Evolutionary conservation across 306 rosid species (phyloP), one percentile per base, ranked within the genome.

Genomic region (Luffa aegyptiaca): DNA sequence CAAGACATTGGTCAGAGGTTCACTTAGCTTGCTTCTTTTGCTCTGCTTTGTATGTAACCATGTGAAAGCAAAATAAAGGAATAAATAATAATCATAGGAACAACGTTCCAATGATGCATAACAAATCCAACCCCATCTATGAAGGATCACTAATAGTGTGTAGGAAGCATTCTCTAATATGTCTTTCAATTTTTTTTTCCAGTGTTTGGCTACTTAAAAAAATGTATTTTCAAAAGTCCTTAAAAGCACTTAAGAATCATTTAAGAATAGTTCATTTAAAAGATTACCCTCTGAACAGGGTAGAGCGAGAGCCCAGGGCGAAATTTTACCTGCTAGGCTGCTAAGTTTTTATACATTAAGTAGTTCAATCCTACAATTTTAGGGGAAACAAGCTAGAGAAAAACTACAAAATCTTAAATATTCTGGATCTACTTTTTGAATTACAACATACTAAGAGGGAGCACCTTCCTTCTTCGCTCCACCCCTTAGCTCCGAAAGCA

Each of bases 1-100:
- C 79, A 91, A 45, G 36, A 86, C 86, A 42, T 83, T 86, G 62
- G 87, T 86, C 63, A 94, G 84, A 55, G 90, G 81, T 59, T 83
- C 82, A 20, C 53, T 75, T 62, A 83, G 85, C 74, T 51, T 20
- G 75, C 79, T 87, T 80, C 84, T 90, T 87, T 80, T 90, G 33
- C 76, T 81, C 97, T 94, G 88, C 70, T 86, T 78, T 61, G 83
- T 55, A 77, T 68, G 18, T 56, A 53, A 49, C 59, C 75, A 81
- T 36, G 73, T 77, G 80, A 76, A 49, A 21, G 77, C 42, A 58
- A 56, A 45, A 61, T 10, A 70, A 45, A 45, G 21, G 9, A 21
- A 14, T 21, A 45, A 46, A 20, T 8, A 31, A 72, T 1, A 53
- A 58, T 57, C 70, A 39, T 35, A 66, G 31, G 41, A 37, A 44